Base-by-base conservation (phyloP, 352 stramenopile species). In the Globisporangium alternatum region DNA sequence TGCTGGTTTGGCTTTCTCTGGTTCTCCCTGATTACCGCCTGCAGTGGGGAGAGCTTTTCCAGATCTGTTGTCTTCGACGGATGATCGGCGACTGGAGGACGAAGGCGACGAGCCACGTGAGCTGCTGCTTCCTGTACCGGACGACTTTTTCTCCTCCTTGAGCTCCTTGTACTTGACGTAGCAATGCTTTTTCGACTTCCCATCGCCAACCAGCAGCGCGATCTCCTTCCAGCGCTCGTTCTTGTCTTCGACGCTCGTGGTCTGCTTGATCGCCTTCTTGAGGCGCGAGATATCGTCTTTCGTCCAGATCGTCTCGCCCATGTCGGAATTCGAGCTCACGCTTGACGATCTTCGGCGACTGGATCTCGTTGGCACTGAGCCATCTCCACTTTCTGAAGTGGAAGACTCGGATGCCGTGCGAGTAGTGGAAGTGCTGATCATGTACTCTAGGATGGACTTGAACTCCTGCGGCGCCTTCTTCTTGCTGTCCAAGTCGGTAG, bases 131-230 rank as follows among this genome's bases (percentile, higher is more conserved):
- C 19, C 12, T 5, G 35, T 31, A 3, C 33, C 53, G 28, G 62
- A 25, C 25, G 48, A 52, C 3, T 63, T 68, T 41, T 83, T 86
- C 54, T 88, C 78, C 31, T 87, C 72, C 58, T 90, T 91, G 31
- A 94, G 71, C 43, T 90, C 74, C 67, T 94, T 94, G 73, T 94
- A 94, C 69, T 94, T 93, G 33, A 91, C 21, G 61, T 93, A 92
- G 69, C 86, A 94, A 45, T 91, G 72, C 64, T 91, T 91, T 54
- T 93, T 93, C n/a, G 69, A 76, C 59, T 87, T 90, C 1, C 69
- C 68, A 47, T 78, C 81, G 13, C 83, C 79, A 13, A 94, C 78
- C 13, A 83, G 48, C n/a, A 17, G 54, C 0, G 80, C 80, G 47
- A 92, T 90, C 48, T 86, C 62, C 39, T 84, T 89, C 83, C 83